These are phyloP conservation scores for Ophiostoma pallidulum DNA, from an alignment of 2,329 filamentous ascomycete genomes.

Conservation along the genomic window DNA sequence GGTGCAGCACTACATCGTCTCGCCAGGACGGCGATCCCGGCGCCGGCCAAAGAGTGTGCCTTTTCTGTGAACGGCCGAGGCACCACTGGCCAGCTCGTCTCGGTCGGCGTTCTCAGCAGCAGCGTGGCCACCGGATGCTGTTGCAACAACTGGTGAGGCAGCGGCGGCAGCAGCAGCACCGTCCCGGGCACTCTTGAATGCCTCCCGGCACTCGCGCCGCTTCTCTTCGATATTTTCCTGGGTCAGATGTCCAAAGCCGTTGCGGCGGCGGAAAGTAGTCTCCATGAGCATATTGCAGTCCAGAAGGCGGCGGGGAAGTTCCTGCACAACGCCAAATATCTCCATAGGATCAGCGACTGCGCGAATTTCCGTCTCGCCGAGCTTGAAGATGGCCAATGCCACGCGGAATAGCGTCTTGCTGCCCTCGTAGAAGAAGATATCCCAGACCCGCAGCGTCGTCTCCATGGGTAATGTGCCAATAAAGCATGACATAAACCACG, in stretches of 20 bases:
- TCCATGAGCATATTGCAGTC: slow-evolving; percentile 79
- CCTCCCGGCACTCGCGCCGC: slow-evolving; percentile 55
- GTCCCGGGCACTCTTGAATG: slow-evolving; percentile 37
- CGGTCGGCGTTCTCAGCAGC: background rate
- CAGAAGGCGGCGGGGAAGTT: slow-evolving; percentile 68
- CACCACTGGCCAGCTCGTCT: background rate
- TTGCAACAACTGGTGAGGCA: too few relatives aligned
- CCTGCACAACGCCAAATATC: slow-evolving; percentile 89
- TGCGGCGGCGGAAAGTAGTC: slow-evolving; percentile 68
- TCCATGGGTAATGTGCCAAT: slow-evolving; percentile 89
- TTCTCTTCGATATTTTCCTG: slow-evolving; percentile 74
- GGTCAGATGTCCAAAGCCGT: slow-evolving; percentile 72
- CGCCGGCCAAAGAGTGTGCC: slow-evolving; percentile 38
- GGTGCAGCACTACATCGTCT: slow-evolving; percentile 23
- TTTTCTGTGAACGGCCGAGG: slow-evolving; percentile 26
- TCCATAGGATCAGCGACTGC: slow-evolving; percentile 81
- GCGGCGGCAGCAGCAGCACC: slow-evolving; percentile 20
- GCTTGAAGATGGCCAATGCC: slow-evolving; percentile 82
- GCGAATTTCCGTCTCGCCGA: slow-evolving; percentile 71
- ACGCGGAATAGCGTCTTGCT: slow-evolving; percentile 90
- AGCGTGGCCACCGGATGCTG: slow-evolving; percentile 1
- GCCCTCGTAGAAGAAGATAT: slow-evolving; percentile 91
- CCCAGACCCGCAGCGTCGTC: slow-evolving; percentile 86
- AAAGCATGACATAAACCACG: slow-evolving; percentile 97
- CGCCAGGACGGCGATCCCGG: slow-evolving; percentile 26